Conservation (phyloP, 1,284 basidiomycete genomes). For the Fistulinella cinereoalba region DNA sequence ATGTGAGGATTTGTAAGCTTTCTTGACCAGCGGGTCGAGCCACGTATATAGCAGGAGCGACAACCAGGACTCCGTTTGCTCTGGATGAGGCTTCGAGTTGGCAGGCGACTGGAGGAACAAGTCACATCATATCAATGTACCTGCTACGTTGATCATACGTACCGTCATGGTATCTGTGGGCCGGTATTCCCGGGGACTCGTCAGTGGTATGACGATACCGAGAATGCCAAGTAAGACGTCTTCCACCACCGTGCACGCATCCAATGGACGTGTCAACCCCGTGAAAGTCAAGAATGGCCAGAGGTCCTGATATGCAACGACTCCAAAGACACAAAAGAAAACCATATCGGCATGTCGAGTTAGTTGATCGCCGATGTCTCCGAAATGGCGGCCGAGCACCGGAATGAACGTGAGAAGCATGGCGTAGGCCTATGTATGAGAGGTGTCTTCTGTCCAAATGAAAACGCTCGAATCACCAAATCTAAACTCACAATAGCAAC, state of each 20-base stretch:
- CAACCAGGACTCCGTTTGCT: constrained; percentile 62
- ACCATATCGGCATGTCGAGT: constrained; percentile 7
- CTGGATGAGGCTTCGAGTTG: constrained; percentile 57
- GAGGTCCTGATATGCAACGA: constrained; percentile 7
- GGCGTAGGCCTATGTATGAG: constrained; percentile 8
- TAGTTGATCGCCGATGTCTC: constrained; percentile 1
- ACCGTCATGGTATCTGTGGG: not conserved
- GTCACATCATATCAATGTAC: no score
- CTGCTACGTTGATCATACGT: no score
- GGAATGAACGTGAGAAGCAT: constrained; percentile 9
- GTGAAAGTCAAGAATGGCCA: constrained; percentile 14
- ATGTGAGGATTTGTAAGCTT: constrained; percentile 43
- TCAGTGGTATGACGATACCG: constrained; percentile 9
- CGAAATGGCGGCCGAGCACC: not conserved
- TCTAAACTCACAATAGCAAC: constrained; percentile 8
- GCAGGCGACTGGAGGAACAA: not conserved
- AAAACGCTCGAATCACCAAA: no score
- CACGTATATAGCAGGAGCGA: constrained; percentile 58
- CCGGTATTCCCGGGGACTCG: constrained; percentile 4
- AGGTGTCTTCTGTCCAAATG: no score
- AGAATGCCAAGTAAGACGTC: constrained; percentile 5
- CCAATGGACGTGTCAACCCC: not conserved
- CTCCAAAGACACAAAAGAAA: constrained; percentile 4
- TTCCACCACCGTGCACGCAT: constrained; percentile 1
- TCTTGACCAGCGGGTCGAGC: constrained; percentile 51